phyloP scores from a whole-genome alignment of 1,284 basidiomycete genomes.

The Singerocomus inundabilis region DNA sequence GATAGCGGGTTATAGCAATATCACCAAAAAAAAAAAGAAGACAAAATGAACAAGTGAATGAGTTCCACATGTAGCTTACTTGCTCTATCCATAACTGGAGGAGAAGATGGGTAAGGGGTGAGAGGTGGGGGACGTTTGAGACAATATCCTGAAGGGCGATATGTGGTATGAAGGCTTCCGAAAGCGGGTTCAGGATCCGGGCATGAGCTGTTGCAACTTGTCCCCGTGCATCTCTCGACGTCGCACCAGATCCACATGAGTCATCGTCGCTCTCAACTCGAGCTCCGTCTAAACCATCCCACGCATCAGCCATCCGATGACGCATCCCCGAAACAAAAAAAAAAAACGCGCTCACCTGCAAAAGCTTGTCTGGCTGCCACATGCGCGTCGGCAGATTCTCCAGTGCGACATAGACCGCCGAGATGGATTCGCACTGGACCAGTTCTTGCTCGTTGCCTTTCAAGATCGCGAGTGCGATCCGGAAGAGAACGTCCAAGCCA shows the following conservation, averaged over 20 bases:
- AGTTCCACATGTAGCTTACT: constrained; percentile 4
- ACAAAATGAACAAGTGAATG: too few relatives aligned
- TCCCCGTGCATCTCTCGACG: constrained; percentile 62
- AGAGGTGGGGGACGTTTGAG: background rate
- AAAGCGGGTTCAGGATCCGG: constrained; percentile 13
- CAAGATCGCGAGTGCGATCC: constrained; percentile 85
- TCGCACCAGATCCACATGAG: constrained; percentile 67
- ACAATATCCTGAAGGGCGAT: background rate
- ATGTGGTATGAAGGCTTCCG: background rate
- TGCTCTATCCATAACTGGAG: constrained; percentile 12
- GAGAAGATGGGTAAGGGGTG: background rate
- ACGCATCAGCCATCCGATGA: background rate
- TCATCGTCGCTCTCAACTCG: constrained; percentile 65
- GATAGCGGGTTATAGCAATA: background rate
- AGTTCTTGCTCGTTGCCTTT: constrained; percentile 83
- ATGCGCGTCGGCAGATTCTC: constrained; percentile 86
- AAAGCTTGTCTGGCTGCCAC: constrained; percentile 88
- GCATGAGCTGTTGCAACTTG: constrained; percentile 44
- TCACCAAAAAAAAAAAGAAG: background rate
- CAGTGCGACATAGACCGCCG: constrained; percentile 83
- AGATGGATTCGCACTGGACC: constrained; percentile 76
- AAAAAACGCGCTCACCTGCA: constrained; percentile 55
- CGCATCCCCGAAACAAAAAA: background rate
- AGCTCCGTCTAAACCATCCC: constrained; percentile 49
- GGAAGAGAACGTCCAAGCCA: constrained; percentile 90